Conservation (phyloP, 78 protist genomes). For the Dictyostelium firmibasis region DNA sequence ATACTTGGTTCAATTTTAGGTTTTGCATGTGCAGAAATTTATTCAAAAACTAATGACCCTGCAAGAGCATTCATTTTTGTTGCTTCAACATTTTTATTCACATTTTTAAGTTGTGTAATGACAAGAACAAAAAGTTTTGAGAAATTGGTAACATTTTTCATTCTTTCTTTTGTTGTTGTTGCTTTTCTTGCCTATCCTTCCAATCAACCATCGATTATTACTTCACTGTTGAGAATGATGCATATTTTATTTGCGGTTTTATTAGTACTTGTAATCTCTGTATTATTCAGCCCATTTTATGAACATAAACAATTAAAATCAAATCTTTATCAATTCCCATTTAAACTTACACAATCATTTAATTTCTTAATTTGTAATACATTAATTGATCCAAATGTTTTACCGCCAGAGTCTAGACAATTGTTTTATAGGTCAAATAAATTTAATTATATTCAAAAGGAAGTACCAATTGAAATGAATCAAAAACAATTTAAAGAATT, state of each 20-base stretch:
- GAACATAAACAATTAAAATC: not conserved
- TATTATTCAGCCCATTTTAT: not conserved
- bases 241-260: constrained; percentile 18
- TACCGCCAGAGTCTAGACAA: not conserved
- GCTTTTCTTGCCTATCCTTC: constrained; percentile 2
- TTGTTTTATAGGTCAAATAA: not conserved
- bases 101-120: not conserved
- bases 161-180: not conserved
- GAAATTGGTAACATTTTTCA: not conserved
- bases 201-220: not conserved
- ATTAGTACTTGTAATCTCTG: not conserved
- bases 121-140: not conserved
- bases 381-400: not conserved
- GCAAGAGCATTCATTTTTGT: constrained; percentile 18
- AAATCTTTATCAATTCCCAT: not conserved
- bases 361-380: constrained; percentile 3
- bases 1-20: not conserved
- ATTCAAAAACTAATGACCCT: not conserved
- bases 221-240: constrained; percentile 8
- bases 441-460: not conserved
- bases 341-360: not conserved
- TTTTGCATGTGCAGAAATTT: constrained; percentile 18
- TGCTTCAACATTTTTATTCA: not conserved
- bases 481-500: not conserved
- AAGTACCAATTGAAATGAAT: not conserved